These are phyloP conservation scores for Amniculicola lignicola DNA, from an alignment of 495 filamentous ascomycete species.

Conservation along the genomic window DNA sequence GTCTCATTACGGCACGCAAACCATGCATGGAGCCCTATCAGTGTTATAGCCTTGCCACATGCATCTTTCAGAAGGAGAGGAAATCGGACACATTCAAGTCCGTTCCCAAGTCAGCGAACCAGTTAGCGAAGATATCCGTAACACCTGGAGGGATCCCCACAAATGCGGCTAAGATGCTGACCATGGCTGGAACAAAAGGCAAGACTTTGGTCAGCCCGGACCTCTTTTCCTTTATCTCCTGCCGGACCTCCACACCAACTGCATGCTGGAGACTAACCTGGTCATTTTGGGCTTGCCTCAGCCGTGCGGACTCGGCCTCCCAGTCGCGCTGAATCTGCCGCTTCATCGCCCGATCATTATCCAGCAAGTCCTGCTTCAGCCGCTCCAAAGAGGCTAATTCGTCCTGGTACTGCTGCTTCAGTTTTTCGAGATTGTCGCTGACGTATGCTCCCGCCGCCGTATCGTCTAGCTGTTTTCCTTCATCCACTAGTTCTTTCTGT, in stretches of 20 bases:
- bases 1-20: too few relatives aligned
- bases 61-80: background rate
- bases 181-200: slow-evolving; percentile 26
- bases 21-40: too few relatives aligned
- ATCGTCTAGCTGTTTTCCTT: slow-evolving; percentile 31
- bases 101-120: slow-evolving; percentile 23
- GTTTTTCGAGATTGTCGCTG: slow-evolving; percentile 20
- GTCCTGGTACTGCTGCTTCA: slow-evolving; percentile 22
- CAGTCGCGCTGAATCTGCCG: slow-evolving; percentile 29
- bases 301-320: slow-evolving; percentile 21
- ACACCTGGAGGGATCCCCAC: slow-evolving; percentile 31
- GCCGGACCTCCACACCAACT: slow-evolving; percentile 23
- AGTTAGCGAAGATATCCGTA: slow-evolving; percentile 21
- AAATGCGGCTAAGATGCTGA: slow-evolving; percentile 31
- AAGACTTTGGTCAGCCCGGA: slow-evolving; percentile 10
- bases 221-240: slow-evolving; percentile 27
- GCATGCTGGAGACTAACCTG: slow-evolving; percentile 7
- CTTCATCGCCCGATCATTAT: slow-evolving; percentile 30
- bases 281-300: slow-evolving; percentile 15
- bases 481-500: slow-evolving; percentile 37
- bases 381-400: slow-evolving; percentile 26
- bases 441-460: slow-evolving; percentile 34
- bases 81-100: slow-evolving; percentile 25
- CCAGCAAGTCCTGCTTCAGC: slow-evolving; percentile 22
- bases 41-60: too few relatives aligned